phyloP scores from a whole-genome alignment of 2,329 filamentous ascomycete genomes.

The Botrytis fabae region DNA sequence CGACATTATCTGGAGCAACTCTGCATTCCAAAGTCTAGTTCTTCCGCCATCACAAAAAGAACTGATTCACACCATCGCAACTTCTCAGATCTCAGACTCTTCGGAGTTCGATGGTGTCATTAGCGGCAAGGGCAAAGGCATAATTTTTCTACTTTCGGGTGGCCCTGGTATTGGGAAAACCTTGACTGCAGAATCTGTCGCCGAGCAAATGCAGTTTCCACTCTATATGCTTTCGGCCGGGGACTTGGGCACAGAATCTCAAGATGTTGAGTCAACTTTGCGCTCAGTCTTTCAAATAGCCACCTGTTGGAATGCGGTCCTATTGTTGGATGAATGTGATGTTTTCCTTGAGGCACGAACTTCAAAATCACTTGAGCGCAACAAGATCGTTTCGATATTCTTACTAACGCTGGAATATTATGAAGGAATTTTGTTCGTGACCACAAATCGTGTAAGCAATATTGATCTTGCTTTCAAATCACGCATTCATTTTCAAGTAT shows the following conservation, averaged over 20 bases:
- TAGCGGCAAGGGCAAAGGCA: conserved; percentile 52
- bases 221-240: conserved; percentile 44
- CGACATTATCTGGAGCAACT: conserved; percentile 49
- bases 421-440: conserved; percentile 45
- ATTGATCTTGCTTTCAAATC: conserved; percentile 43
- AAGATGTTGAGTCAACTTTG: conserved; percentile 41
- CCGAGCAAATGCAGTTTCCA: conserved; percentile 32
- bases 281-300: conserved; percentile 68
- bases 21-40: conserved; percentile 52
- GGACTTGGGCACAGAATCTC: conserved; percentile 48
- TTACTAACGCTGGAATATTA: conserved; percentile 44
- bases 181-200: conserved; percentile 32
- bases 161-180: conserved; percentile 50
- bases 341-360: conserved; percentile 50
- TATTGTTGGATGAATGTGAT: conserved; percentile 71
- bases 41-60: conserved; percentile 53
- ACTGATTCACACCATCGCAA: conserved; percentile 52
- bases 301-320: conserved; percentile 69
- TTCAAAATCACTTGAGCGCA: conserved; percentile 43
- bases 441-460: conserved; percentile 40
- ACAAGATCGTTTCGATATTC: conserved; percentile 45
- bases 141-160: conserved; percentile 52
- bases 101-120: conserved; percentile 53
- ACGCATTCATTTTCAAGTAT: conserved; percentile 40
- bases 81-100: conserved; percentile 47